phyloP scores from a whole-genome alignment of 768 basidiomycete species.

The Sarcodon aspratus region DNA sequence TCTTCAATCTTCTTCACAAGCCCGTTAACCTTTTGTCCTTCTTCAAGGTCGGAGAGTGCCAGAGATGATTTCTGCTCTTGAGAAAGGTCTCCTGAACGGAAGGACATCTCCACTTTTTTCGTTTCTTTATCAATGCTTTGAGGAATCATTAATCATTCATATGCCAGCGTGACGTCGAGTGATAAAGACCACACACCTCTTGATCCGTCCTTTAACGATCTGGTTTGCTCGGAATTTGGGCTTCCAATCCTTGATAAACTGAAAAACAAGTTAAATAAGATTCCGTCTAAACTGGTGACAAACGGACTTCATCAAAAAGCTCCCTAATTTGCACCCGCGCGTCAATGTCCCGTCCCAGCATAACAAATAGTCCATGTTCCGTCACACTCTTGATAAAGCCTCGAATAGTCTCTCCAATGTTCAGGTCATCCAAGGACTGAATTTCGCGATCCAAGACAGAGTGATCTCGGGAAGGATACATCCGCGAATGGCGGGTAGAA shows the following conservation, averaged over 20 bases:
- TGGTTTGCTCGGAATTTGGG: conserved; percentile 67
- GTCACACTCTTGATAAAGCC: conserved; percentile 86
- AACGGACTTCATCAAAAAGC: conserved; percentile 71
- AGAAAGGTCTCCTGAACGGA: conserved; percentile 55
- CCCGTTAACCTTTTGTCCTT: conserved; percentile 76
- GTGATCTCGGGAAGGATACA: conserved; percentile 38
- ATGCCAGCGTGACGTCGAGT: neutral
- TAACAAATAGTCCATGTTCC: conserved; percentile 84
- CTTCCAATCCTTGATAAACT: conserved; percentile 98
- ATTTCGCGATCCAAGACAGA: conserved; percentile 62
- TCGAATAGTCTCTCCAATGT: conserved; percentile 64
- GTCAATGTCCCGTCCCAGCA: conserved; percentile 72
- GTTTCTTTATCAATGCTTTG: conserved; percentile 55
- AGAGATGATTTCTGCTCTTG: conserved; percentile 24
- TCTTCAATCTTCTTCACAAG: conserved; percentile 72
- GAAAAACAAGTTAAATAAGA: neutral
- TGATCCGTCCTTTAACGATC: conserved; percentile 76
- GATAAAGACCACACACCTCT: conserved; percentile 37
- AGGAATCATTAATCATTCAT: neutral
- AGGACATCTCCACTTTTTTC: conserved; percentile 85
- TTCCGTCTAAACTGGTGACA: neutral
- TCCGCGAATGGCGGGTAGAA: conserved; percentile 67
- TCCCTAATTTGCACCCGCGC: conserved; percentile 90
- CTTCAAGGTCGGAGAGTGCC: conserved; percentile 44
- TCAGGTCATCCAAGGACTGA: conserved; percentile 43